Evolutionary conservation across 1,284 basidiomycete species (phyloP).

Genomic region (Cryptococcus sp.): DNA sequence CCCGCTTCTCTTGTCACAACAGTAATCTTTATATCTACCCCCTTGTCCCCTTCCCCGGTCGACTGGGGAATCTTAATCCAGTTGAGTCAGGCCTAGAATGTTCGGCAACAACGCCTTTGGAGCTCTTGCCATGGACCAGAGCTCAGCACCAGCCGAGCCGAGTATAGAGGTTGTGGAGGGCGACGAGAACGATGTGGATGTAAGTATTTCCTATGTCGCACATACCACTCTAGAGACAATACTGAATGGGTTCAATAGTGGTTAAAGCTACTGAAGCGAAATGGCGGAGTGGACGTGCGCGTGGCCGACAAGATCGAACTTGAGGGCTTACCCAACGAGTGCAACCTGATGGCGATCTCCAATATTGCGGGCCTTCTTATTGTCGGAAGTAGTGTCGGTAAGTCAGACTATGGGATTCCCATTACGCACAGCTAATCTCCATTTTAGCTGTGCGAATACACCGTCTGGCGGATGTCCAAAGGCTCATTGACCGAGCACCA

Average conservation of each 20-base stretch:
- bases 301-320: conserved; percentile 41
- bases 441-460: conserved; percentile 40
- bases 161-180: conserved; percentile 31
- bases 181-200: conserved; percentile 37
- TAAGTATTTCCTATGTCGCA: not conserved
- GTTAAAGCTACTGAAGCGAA: conserved; percentile 47
- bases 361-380: conserved; percentile 46
- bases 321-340: conserved; percentile 40
- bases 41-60: too few relatives aligned
- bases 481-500: conserved; percentile 26
- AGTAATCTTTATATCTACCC: too few relatives aligned
- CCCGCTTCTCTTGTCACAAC: too few relatives aligned
- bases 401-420: conserved; percentile 8
- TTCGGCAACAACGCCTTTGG: conserved; percentile 36
- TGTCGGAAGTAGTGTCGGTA: conserved; percentile 46
- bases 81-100: conserved; percentile 10
- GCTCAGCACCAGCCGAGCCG: conserved; percentile 18
- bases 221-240: too few relatives aligned
- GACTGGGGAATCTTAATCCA: too few relatives aligned
- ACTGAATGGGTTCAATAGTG: conserved; percentile 32
- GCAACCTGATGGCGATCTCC: conserved; percentile 49
- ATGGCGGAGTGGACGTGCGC: conserved; percentile 47
- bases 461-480: conserved; percentile 34
- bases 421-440: not conserved
- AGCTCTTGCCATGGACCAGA: conserved; percentile 29